Evolutionary conservation across 306 rosid species (phyloP).

Genomic region (Begonia loranthoides): DNA sequence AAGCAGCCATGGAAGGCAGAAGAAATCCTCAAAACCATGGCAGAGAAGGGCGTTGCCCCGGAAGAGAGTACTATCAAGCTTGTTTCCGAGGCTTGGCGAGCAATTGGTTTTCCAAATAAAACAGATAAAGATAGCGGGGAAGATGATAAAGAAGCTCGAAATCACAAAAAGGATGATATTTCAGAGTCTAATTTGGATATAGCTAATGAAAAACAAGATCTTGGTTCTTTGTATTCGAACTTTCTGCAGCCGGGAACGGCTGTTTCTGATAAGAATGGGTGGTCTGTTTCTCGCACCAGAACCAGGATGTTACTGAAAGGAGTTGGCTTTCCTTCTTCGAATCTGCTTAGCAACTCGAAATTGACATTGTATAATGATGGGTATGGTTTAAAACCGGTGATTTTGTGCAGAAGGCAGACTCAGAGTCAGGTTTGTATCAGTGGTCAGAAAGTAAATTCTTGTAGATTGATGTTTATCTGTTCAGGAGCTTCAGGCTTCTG

Average conservation of each 20-base stretch:
- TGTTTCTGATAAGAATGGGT: conserved; percentile 27
- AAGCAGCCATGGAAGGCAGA: conserved; percentile 90
- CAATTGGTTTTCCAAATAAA: conserved; percentile 46
- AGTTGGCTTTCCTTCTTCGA: conserved; percentile 17
- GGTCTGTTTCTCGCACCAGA: conserved; percentile 31
- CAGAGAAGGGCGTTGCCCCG: conserved; percentile 49
- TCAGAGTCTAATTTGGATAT: conserved; percentile 26
- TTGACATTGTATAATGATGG: conserved; percentile 26
- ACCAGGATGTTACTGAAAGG: conserved; percentile 35
- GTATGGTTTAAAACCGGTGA: conserved; percentile 26
- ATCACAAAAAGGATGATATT: conserved; percentile 14
- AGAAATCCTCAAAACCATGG: conserved; percentile 58
- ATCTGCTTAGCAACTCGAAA: conserved; percentile 15
- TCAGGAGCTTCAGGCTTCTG: conserved; percentile 18
- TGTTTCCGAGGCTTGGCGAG: conserved; percentile 77
- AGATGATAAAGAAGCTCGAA: conserved; percentile 21
- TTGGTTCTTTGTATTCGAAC: conserved; percentile 27
- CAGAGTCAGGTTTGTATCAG: conserved; percentile 24
- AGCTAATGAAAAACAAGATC: conserved; percentile 26
- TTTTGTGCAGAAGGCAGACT: conserved; percentile 30
- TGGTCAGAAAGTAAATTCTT: conserved; percentile 30
- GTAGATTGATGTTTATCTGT: conserved; percentile 37
- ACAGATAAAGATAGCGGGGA: conserved; percentile 38
- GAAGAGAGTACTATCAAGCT: conserved; percentile 48
- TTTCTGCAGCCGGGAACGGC: conserved; percentile 28